Evolutionary conservation across 2,329 filamentous ascomycete species (phyloP), one percentile per base, ranked within the genome.

Genomic region (Colletotrichum siamense): DNA sequence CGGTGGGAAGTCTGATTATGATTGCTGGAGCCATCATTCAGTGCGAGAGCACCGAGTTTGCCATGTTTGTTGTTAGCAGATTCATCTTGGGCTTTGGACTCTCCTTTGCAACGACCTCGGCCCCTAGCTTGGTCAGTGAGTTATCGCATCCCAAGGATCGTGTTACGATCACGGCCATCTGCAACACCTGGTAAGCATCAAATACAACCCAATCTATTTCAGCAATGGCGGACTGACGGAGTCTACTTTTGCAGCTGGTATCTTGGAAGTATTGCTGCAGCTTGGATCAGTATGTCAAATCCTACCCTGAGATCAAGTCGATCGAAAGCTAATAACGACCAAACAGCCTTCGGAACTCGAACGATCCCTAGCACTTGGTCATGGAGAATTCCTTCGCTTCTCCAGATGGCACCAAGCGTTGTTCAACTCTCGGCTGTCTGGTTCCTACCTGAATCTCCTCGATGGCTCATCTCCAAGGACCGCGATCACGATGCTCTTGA

Each of bases 381-480:
- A 10, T 85, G 84, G 84, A 61, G 81, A 5, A 77, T 82, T 4
- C 81, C 81, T 0, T 80, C 81, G 0, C 74, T 83, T 1, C 75
- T 82, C 0, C 82, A 83, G 49, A 79, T 80, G 68, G 69, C 73
- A 5, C 76, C 76, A 5, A 75, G 72, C 18, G 55, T 77, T 0
- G 57, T 77, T 3, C 76, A 77, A 39, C 76, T 77, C 9, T 26
- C 76, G 2, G 85, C 86, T 26, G 85, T 88, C 6, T 91, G 87
- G 72, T 87, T 92, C 78, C 84, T 93, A 1, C 92, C 92, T 0
- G 92, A 94, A 79, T 92, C 90, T 4, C 92, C 92, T 3, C 84
- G 92, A 73, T 93, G 91, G 91, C 85, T 93, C 26, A 90, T 92
- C 72, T 88, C 88, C 72, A 88, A 91, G 72, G 87, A 89, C 77